These are phyloP conservation scores for Lepidium didymum DNA, from an alignment of 345 rosid species.

Conservation along the genomic window DNA sequence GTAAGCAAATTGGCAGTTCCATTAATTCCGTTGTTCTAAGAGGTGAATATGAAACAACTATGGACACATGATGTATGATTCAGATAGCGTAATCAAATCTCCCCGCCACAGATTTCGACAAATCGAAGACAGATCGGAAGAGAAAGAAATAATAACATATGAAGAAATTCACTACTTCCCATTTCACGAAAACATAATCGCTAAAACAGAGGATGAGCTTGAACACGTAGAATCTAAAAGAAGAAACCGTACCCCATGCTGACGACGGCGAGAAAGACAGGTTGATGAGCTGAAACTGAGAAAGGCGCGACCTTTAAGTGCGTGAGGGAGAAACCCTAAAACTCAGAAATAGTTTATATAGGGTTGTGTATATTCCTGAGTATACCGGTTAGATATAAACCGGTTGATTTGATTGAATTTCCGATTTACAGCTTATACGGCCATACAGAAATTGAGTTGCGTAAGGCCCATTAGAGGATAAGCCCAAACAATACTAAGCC, in stretches of 20 bases:
- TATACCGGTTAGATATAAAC: neutral
- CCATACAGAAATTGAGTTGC: neutral
- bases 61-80: neutral
- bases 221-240: neutral
- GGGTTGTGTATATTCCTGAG: neutral
- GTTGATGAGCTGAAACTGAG: neutral
- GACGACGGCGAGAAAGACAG: conserved; percentile 18
- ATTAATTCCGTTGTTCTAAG: neutral
- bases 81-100: neutral
- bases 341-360: neutral
- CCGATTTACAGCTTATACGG: neutral
- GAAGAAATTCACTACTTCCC: neutral
- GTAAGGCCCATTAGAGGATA: neutral
- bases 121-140: neutral
- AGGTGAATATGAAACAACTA: neutral
- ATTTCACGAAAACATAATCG: neutral
- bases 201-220: neutral
- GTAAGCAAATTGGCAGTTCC: neutral
- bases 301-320: neutral
- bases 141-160: neutral
- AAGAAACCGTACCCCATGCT: conserved; percentile 24
- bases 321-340: conserved; percentile 11
- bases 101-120: neutral
- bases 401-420: neutral
- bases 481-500: neutral